Conservation (phyloP, 306 rosid species). For the Vicia villosa region DNA sequence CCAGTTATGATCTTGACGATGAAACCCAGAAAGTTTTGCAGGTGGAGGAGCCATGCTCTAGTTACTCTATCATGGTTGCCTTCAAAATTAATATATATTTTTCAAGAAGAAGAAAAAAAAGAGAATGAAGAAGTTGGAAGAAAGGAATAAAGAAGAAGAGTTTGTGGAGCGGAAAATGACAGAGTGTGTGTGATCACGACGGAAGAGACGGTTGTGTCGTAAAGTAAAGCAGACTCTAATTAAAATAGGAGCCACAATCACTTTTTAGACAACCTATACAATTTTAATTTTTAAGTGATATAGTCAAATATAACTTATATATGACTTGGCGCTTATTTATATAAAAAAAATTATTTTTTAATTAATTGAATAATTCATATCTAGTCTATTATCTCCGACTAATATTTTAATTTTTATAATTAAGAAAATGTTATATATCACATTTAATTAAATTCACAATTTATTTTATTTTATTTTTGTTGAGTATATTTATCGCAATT, state of each 20-base stretch:
- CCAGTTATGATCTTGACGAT: conserved; percentile 78
- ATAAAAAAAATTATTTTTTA: too few relatives aligned
- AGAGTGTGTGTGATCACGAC: conserved; percentile 49
- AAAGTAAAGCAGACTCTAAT: conserved; percentile 28
- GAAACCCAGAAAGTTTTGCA: conserved; percentile 75
- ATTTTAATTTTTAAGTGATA: too few relatives aligned
- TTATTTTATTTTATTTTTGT: too few relatives aligned
- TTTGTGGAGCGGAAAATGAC: conserved; percentile 30
- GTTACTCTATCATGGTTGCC: conserved; percentile 40
- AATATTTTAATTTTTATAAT: too few relatives aligned
- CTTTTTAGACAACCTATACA: background rate
- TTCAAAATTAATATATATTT: background rate
- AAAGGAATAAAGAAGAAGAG: conserved; percentile 28
- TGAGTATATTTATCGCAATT: too few relatives aligned
- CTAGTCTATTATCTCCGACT: too few relatives aligned
- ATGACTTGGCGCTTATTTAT: too few relatives aligned
- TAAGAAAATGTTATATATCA: too few relatives aligned
- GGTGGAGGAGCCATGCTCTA: conserved; percentile 65
- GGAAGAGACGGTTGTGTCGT: conserved; percentile 39
- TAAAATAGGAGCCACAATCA: background rate
- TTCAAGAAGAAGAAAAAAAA: background rate
- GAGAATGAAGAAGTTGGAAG: too few relatives aligned
- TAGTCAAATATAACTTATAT: too few relatives aligned
- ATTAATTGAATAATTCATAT: too few relatives aligned
- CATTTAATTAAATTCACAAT: too few relatives aligned